Conservation (phyloP, 2,329 filamentous ascomycete genomes). For the Calonectria henricotiae region DNA sequence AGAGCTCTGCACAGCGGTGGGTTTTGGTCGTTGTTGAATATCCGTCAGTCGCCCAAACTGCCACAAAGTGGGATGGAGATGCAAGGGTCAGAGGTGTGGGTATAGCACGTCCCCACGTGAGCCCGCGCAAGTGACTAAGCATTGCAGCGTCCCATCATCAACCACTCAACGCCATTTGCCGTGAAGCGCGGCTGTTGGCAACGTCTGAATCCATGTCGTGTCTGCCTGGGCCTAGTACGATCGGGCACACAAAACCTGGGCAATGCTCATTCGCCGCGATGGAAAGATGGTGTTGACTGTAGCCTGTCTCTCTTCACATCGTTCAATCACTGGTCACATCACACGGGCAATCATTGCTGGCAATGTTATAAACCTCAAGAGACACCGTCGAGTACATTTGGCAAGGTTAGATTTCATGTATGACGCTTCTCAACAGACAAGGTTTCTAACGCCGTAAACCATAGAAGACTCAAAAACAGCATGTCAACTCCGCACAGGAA, state of each 20-base stretch:
- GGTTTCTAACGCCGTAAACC: constrained; percentile 31
- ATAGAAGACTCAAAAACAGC: constrained; percentile 36
- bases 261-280: constrained; percentile 50
- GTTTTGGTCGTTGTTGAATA: constrained; percentile 32
- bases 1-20: background rate
- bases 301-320: constrained; percentile 35
- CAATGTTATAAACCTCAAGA: constrained; percentile 53
- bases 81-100: constrained; percentile 45
- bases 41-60: constrained; percentile 40
- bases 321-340: constrained; percentile 45
- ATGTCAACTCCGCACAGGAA: constrained; percentile 46
- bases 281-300: constrained; percentile 45
- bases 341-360: constrained; percentile 48
- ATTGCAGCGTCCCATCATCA: constrained; percentile 21
- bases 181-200: constrained; percentile 21
- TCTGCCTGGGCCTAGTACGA: constrained; percentile 53
- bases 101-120: constrained; percentile 57
- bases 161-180: constrained; percentile 34
- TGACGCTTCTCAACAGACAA: constrained; percentile 17
- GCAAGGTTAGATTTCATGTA: constrained; percentile 39
- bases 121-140: constrained; percentile 59
- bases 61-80: constrained; percentile 53
- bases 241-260: constrained; percentile 40
- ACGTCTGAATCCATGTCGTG: constrained; percentile 50
- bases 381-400: constrained; percentile 35